Evolutionary conservation across 352 stramenopile genomes (phyloP).

Genomic region (Phytophthora pseudosyringae): DNA sequence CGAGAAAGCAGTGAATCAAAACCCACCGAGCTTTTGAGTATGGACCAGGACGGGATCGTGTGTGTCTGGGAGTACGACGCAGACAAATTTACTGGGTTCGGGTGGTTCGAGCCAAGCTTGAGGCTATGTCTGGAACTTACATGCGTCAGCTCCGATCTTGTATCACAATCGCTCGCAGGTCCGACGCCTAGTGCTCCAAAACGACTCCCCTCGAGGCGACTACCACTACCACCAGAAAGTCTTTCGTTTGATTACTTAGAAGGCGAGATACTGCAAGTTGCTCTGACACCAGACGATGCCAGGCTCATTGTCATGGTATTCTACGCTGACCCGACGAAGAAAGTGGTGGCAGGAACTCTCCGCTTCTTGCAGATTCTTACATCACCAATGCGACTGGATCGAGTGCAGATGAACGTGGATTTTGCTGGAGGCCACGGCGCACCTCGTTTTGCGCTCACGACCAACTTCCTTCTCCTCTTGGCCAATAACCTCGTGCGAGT

Average conservation of each 20-base stretch:
- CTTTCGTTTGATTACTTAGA: neutral
- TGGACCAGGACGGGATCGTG: conserved; percentile 45
- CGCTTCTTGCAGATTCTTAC: conserved; percentile 47
- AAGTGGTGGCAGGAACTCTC: conserved; percentile 30
- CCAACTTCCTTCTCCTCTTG: conserved; percentile 41
- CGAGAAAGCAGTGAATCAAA: conserved; percentile 3
- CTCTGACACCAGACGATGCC: conserved; percentile 34
- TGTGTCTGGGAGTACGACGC: conserved; percentile 51
- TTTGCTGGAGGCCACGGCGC: conserved; percentile 33
- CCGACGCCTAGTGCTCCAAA: conserved; percentile 6
- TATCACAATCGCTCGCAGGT: neutral
- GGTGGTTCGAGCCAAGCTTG: conserved; percentile 46
- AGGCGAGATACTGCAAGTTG: conserved; percentile 55
- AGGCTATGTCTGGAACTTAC: conserved; percentile 39
- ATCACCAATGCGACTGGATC: conserved; percentile 26
- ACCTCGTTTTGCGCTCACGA: conserved; percentile 50
- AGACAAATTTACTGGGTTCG: conserved; percentile 46
- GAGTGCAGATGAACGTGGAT: conserved; percentile 33
- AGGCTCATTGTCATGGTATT: conserved; percentile 58
- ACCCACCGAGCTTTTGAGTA: conserved; percentile 40
- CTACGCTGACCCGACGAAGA: conserved; percentile 26
- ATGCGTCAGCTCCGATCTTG: conserved; percentile 2
- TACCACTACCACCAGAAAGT: neutral
- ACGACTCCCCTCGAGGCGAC: conserved; percentile 3
- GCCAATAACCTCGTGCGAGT: conserved; percentile 44